phyloP scores from a whole-genome alignment of 2,329 filamentous ascomycete species.

The Colletotrichum higginsianum region DNA sequence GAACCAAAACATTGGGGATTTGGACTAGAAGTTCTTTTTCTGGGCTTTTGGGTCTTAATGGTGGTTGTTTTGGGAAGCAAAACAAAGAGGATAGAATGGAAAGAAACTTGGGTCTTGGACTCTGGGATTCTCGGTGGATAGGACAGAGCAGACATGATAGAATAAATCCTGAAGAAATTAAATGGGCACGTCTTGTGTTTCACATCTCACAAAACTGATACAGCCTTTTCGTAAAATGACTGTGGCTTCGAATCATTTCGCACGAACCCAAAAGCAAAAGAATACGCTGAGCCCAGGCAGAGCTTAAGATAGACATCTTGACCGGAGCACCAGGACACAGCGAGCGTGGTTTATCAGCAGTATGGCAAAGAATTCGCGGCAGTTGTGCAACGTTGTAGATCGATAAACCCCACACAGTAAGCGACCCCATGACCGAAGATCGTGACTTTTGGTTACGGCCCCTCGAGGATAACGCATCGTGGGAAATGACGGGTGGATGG shows the following conservation, averaged over 20 bases:
- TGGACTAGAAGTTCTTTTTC: slow-evolving; percentile 22
- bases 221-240: neutral
- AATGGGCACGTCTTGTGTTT: slow-evolving; percentile 1
- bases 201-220: neutral
- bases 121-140: slow-evolving; percentile 36
- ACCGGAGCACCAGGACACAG: neutral
- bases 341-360: neutral
- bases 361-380: neutral
- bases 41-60: slow-evolving; percentile 20
- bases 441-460: neutral
- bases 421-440: neutral
- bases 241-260: too few species aligned
- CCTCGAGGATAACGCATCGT: neutral
- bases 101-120: slow-evolving; percentile 23
- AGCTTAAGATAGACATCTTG: too few species aligned
- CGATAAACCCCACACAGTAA: neutral
- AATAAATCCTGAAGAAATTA: slow-evolving; percentile 23
- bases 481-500: neutral
- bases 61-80: slow-evolving; percentile 21
- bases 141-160: slow-evolving; percentile 29
- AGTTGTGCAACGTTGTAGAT: neutral
- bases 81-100: slow-evolving; percentile 25
- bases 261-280: too few species aligned
- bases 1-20: slow-evolving; percentile 18
- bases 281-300: too few species aligned